Conservation (phyloP, 352 stramenopile genomes). For the Phytophthora quininea region DNA sequence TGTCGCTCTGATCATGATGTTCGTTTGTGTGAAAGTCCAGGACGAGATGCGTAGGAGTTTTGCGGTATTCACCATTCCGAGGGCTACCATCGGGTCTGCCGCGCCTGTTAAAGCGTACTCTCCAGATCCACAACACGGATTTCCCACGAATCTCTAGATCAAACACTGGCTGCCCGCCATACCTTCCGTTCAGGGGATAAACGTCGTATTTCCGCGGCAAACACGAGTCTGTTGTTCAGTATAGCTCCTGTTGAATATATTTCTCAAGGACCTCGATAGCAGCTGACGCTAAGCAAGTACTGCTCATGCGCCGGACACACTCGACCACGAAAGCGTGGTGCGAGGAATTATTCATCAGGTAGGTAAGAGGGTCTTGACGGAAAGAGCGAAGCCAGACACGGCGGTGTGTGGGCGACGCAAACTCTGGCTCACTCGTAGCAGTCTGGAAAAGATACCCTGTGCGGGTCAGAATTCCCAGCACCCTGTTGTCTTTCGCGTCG, state of each 20-base stretch:
- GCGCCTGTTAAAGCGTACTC: slow-evolving; percentile 28
- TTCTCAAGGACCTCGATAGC: slow-evolving; percentile 25
- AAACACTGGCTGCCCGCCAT: slow-evolving; percentile 26
- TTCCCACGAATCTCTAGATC: slow-evolving; percentile 28
- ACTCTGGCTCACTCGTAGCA: background rate
- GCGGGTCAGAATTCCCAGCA: background rate
- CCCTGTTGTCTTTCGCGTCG: background rate
- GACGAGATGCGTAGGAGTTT: background rate
- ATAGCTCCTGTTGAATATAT: slow-evolving; percentile 34
- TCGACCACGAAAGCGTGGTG: background rate
- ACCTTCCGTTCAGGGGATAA: slow-evolving; percentile 13
- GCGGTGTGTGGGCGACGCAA: background rate
- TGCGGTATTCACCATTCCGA: background rate
- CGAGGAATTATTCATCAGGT: background rate
- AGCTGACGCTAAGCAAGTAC: slow-evolving; percentile 16
- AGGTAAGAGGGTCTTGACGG: background rate
- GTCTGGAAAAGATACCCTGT: background rate
- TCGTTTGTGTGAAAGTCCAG: background rate
- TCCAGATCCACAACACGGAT: slow-evolving; percentile 23
- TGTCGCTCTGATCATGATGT: background rate
- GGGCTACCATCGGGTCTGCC: background rate
- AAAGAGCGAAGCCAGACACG: background rate
- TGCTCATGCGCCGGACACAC: slow-evolving; percentile 21
- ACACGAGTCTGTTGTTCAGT: slow-evolving; percentile 19
- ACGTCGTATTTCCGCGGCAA: slow-evolving; percentile 13